Evolutionary conservation across 768 basidiomycete species (phyloP), one percentile per base, ranked within the genome.

Genomic region (Kondoa malvinella): DNA sequence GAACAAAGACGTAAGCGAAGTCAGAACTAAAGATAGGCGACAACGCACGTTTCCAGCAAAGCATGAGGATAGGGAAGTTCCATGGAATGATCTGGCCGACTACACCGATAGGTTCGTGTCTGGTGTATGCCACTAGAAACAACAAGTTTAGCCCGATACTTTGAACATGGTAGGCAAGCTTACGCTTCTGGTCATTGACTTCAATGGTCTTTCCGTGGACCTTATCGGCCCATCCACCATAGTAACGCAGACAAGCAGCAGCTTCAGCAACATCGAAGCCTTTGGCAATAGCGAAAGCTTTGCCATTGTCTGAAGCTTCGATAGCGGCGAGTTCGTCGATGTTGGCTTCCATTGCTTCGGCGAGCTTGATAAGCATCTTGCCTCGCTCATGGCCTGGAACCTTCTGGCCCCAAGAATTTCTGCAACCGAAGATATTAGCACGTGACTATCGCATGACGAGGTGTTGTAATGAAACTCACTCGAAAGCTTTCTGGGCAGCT

Each of bases 181-280:
- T n/a, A n/a, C n/a, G n/a, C 76, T 85, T 85, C 69, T 73, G 72
- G 56, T 76, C 61, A 80, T 85, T 82, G 61, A 78, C 78, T 69
- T 90, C 87, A 75, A 89, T 84, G 4, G 83, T 84, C 76, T 88
- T 83, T 4, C 76, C 68, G 50, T 69, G 64, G 29, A 65, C 87
- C 79, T 92, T 94, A 79, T 92, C 91, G 26, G 89, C 88, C 85
- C 88, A 88, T 21, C 91, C 92, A 56, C 85, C 88, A 73, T 87
- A 96, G 78, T 92, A 94, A 50, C 80, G 71, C 27, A 76, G 67
- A 69, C 73, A 74, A n/a, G 64, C 74, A 33, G 76, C 75, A 17
- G 75, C 72, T 65, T 73, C 72, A 56, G 72, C 30, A 26, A 77
- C 75, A 69, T 78, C 77, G 71, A 77, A 76, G n/a, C 64, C 71